Conservation (phyloP, 331 rosid species). For the Phaseolus coccineus region DNA sequence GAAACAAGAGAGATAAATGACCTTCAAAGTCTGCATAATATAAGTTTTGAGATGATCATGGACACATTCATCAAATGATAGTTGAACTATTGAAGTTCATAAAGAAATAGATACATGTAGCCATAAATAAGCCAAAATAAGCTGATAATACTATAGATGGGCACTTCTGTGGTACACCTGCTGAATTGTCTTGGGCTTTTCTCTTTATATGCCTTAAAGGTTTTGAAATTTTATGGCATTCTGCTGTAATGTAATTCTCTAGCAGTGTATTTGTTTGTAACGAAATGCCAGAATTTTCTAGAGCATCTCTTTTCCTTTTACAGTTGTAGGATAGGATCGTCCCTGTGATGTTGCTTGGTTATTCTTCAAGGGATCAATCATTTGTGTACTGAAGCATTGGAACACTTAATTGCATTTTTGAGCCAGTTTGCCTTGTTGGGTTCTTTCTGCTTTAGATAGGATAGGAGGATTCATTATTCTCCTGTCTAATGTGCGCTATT, state of each 20-base stretch:
- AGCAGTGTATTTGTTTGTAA: slow-evolving; percentile 22
- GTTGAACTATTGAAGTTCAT: slow-evolving; percentile 11
- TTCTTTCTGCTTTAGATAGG: slow-evolving; percentile 21
- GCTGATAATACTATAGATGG: slow-evolving; percentile 17
- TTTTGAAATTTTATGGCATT: slow-evolving; percentile 12
- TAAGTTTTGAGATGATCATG: neutral
- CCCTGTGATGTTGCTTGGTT: neutral
- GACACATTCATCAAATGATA: slow-evolving; percentile 6
- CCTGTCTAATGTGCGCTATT: neutral
- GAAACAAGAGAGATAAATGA: neutral
- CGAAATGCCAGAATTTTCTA: neutral
- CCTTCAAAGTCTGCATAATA: neutral
- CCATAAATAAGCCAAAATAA: slow-evolving; percentile 19
- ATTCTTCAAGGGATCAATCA: slow-evolving; percentile 1
- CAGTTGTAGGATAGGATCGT: neutral
- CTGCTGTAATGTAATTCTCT: neutral
- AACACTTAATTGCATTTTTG: neutral
- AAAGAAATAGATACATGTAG: slow-evolving; percentile 1
- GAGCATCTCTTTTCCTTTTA: neutral
- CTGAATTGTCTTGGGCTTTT: slow-evolving; percentile 21
- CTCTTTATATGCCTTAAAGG: neutral
- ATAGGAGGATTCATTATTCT: slow-evolving; percentile 2
- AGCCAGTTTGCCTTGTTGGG: neutral
- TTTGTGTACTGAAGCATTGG: slow-evolving; percentile 10
- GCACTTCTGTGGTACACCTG: slow-evolving; percentile 12